phyloP scores from a whole-genome alignment of 352 stramenopile genomes.

The Globisporangium abappressorium region DNA sequence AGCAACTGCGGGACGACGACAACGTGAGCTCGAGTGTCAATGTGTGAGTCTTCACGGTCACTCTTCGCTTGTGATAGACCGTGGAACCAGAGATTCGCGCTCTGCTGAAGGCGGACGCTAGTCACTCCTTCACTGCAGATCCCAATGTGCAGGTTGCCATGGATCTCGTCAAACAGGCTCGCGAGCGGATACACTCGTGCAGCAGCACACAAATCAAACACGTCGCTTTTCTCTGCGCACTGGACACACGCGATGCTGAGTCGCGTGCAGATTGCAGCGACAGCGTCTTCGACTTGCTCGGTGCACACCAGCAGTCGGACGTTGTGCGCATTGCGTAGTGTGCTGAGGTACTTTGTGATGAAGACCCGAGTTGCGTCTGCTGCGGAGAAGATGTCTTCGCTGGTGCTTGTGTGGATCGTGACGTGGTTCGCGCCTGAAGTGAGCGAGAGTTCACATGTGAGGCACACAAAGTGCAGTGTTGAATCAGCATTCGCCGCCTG shows the following conservation, averaged over 20 bases:
- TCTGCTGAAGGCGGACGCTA: slow-evolving; percentile 37
- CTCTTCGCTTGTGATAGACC: slow-evolving; percentile 14
- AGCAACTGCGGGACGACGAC: slow-evolving; percentile 47
- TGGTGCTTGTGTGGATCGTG: slow-evolving; percentile 19
- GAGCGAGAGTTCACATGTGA: slow-evolving; percentile 36
- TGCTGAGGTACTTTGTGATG: slow-evolving; percentile 26
- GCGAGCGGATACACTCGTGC: slow-evolving; percentile 39
- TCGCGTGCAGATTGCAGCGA: slow-evolving; percentile 40
- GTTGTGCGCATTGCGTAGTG: slow-evolving; percentile 18
- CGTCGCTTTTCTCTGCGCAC: slow-evolving; percentile 48
- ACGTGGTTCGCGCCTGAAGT: slow-evolving; percentile 36
- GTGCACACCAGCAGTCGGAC: slow-evolving; percentile 51
- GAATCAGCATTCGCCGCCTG: background rate
- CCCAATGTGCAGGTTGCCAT: slow-evolving; percentile 30
- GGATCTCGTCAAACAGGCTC: slow-evolving; percentile 53
- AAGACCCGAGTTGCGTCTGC: slow-evolving; percentile 25
- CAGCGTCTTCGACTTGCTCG: slow-evolving; percentile 37
- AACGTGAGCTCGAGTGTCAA: background rate
- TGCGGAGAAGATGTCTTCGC: slow-evolving; percentile 27
- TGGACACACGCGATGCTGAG: slow-evolving; percentile 60
- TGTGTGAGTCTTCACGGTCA: background rate
- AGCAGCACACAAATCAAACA: slow-evolving; percentile 37
- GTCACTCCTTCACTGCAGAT: slow-evolving; percentile 27
- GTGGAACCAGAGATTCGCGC: slow-evolving; percentile 35
- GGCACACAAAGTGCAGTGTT: slow-evolving; percentile 37